These are phyloP conservation scores for Phytomonas serpens DNA, from an alignment of 208 protist species.

Conservation along the genomic window DNA sequence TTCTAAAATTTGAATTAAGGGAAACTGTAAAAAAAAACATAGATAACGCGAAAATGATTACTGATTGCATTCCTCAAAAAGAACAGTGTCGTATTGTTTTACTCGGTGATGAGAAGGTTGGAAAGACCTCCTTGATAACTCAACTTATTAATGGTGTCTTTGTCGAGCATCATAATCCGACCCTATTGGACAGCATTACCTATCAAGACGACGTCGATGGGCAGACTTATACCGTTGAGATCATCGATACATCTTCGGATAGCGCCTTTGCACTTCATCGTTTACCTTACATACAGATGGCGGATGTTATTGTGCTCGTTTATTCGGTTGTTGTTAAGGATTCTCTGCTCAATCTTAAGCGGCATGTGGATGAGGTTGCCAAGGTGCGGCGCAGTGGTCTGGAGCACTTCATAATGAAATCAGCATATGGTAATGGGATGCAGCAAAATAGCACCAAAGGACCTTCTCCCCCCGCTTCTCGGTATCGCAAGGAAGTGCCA, in stretches of 20 bases:
- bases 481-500: slow-evolving; percentile 23
- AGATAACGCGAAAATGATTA: neutral
- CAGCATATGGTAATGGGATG: neutral
- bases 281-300: slow-evolving; percentile 37
- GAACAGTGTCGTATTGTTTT: slow-evolving; percentile 22
- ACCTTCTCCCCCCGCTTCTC: slow-evolving; percentile 11
- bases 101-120: slow-evolving; percentile 31
- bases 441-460: neutral
- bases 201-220: slow-evolving; percentile 24
- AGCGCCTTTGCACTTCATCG: slow-evolving; percentile 37
- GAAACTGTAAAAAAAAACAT: slow-evolving; percentile 3
- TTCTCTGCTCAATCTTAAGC: slow-evolving; percentile 24
- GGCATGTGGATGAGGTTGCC: slow-evolving; percentile 29
- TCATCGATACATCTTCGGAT: slow-evolving; percentile 48
- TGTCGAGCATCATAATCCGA: slow-evolving; percentile 20
- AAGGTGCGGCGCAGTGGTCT: slow-evolving; percentile 15
- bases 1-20: neutral
- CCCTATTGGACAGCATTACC: slow-evolving; percentile 41
- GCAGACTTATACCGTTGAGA: slow-evolving; percentile 25
- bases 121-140: slow-evolving; percentile 46
- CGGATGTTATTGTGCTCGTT: slow-evolving; percentile 48
- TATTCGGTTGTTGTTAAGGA: slow-evolving; percentile 42
- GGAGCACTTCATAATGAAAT: neutral
- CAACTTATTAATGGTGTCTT: slow-evolving; percentile 36
- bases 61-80: slow-evolving; percentile 1